Conservation (phyloP, 768 basidiomycete species). For the Leucocoprinus leucothites region DNA sequence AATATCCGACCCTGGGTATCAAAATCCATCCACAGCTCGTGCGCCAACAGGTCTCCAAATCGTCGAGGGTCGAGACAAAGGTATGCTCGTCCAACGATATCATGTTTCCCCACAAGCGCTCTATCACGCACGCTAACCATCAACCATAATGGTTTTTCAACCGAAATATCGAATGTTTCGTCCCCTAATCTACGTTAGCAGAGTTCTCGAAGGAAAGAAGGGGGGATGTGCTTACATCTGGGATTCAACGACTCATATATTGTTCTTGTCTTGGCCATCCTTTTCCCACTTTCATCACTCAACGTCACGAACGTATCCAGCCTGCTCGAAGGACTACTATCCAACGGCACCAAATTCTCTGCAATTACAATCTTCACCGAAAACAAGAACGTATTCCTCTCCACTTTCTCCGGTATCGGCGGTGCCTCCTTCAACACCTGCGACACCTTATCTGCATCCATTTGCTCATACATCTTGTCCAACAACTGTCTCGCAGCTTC, state of each 20-base stretch:
- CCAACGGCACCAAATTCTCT: conserved; percentile 78
- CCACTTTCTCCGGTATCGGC: conserved; percentile 68
- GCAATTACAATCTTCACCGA: conserved; percentile 92
- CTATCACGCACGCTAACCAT: conserved; percentile 95
- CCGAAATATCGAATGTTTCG: conserved; percentile 93
- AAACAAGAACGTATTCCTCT: conserved; percentile 75
- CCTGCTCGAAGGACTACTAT: conserved; percentile 72
- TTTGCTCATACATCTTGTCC: conserved; percentile 91
- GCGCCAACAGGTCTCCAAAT: conserved; percentile 85
- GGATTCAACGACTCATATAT: conserved; percentile 89
- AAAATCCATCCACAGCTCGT: conserved; percentile 90
- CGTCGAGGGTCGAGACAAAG: conserved; percentile 87
- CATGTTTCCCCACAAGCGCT: conserved; percentile 88
- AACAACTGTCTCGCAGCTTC: conserved; percentile 87
- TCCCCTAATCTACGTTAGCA: conserved; percentile 65
- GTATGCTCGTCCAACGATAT: conserved; percentile 88
- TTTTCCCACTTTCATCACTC: conserved; percentile 87
- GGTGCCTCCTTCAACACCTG: conserved; percentile 60
- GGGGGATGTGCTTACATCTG: conserved; percentile 61
- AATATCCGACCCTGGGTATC: conserved; percentile 84
- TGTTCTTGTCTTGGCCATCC: conserved; percentile 91
- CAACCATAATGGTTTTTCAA: conserved; percentile 92
- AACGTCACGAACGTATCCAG: conserved; percentile 93
- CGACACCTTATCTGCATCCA: conserved; percentile 85
- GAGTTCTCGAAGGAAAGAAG: neutral